phyloP scores from a whole-genome alignment of 2,329 filamentous ascomycete genomes.

The Colletotrichum melonis region DNA sequence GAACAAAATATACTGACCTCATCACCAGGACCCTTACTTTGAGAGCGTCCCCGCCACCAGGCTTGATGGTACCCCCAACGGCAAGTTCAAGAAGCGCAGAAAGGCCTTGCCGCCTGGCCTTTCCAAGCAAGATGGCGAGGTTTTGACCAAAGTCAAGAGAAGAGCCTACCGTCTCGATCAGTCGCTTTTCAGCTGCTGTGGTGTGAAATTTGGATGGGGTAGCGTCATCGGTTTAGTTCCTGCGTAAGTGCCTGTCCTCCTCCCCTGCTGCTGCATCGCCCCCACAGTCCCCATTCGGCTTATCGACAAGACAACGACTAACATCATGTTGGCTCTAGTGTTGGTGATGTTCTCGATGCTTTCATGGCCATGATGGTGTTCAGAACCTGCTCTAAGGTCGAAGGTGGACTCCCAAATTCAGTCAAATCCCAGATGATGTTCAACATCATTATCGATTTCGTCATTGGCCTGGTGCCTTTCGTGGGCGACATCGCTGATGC shows the following conservation, averaged over 20 bases:
- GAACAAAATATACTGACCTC: slow-evolving; percentile 25
- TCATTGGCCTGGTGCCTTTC: slow-evolving; percentile 79
- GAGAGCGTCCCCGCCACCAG: slow-evolving; percentile 82
- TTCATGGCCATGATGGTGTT: slow-evolving; percentile 82
- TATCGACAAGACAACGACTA: background rate
- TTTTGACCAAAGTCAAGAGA: slow-evolving; percentile 88
- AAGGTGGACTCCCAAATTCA: slow-evolving; percentile 76
- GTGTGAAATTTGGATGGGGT: slow-evolving; percentile 89
- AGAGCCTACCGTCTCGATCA: slow-evolving; percentile 89
- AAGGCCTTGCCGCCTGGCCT: slow-evolving; percentile 88
- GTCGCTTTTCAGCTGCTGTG: slow-evolving; percentile 82
- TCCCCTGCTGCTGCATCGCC: background rate
- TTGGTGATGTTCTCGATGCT: slow-evolving; percentile 81
- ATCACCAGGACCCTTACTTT: slow-evolving; percentile 85
- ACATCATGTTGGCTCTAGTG: slow-evolving; percentile 52
- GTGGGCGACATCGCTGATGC: slow-evolving; percentile 82
- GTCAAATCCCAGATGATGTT: slow-evolving; percentile 80
- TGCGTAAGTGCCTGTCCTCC: slow-evolving; percentile 66
- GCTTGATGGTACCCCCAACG: slow-evolving; percentile 71
- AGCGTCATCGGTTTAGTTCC: slow-evolving; percentile 88
- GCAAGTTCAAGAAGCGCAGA: slow-evolving; percentile 84
- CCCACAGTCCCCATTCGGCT: background rate
- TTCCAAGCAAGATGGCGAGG: slow-evolving; percentile 81
- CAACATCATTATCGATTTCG: slow-evolving; percentile 81
- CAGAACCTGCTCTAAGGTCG: slow-evolving; percentile 76